phyloP scores from a whole-genome alignment of 2,329 filamentous ascomycete genomes.

The Huntiella savannae region DNA sequence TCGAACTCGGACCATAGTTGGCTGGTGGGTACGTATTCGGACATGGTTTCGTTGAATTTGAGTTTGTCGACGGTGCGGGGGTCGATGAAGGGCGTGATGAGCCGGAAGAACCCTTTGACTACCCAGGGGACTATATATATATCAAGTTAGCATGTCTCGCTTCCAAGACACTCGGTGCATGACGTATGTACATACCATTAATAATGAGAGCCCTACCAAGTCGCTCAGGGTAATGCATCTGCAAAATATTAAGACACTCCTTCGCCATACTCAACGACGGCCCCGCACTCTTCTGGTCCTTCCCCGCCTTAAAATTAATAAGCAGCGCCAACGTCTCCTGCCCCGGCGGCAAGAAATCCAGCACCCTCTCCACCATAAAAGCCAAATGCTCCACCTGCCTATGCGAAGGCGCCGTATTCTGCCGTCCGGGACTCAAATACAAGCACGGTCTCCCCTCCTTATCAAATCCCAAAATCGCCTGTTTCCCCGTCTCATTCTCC shows the following conservation, averaged over 20 bases:
- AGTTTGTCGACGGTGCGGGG: constrained; percentile 85
- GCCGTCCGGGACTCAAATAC: constrained; percentile 73
- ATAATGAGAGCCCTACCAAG: constrained; percentile 77
- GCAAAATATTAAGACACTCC: constrained; percentile 75
- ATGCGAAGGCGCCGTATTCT: constrained; percentile 77
- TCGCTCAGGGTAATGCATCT: constrained; percentile 89
- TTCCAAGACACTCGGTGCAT: too few species aligned
- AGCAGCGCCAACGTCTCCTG: constrained; percentile 75
- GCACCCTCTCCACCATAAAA: constrained; percentile 81
- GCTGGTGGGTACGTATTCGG: constrained; percentile 56
- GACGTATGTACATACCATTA: constrained; percentile 40
- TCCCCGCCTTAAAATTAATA: constrained; percentile 77
- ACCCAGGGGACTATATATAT: constrained; percentile 58
- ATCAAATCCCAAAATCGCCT: constrained; percentile 76
- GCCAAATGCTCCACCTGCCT: constrained; percentile 86
- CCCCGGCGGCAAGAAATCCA: constrained; percentile 71
- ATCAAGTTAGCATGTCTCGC: neutral
- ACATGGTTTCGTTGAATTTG: constrained; percentile 90
- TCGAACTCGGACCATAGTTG: constrained; percentile 64
- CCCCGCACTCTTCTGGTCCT: constrained; percentile 50
- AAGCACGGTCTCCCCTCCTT: constrained; percentile 69
- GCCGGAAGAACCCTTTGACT: constrained; percentile 84
- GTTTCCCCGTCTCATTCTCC: constrained; percentile 95
- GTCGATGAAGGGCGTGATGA: constrained; percentile 92
- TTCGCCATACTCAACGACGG: constrained; percentile 59